These are phyloP conservation scores for Gossypium schwendimanii DNA, from an alignment of 441 rosid species.

Conservation along the genomic window DNA sequence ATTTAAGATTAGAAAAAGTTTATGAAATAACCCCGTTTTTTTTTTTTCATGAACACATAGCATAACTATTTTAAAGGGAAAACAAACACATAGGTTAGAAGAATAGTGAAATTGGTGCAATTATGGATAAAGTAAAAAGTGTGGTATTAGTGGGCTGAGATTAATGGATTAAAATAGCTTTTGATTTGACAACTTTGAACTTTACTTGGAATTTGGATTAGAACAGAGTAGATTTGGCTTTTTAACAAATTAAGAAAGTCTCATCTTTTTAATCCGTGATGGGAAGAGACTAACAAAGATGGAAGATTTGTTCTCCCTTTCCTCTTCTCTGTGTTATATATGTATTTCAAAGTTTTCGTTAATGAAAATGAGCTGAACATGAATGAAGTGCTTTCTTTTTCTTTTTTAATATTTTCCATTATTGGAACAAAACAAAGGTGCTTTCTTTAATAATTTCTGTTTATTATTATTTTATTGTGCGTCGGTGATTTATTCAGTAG, in stretches of 20 bases:
- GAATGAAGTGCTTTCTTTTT: no score
- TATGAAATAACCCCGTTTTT: no score
- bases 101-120: background rate
- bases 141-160: background rate
- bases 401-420: no score
- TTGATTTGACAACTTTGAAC: background rate
- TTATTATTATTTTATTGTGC: constrained; percentile 22
- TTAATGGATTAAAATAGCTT: background rate
- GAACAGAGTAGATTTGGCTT: background rate
- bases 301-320: no score
- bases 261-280: background rate
- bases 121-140: background rate
- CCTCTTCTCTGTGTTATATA: background rate
- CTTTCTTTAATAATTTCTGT: background rate
- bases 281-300: no score
- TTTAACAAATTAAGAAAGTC: background rate
- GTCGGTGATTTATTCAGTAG: constrained; percentile 29
- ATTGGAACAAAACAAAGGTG: background rate
- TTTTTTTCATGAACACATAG: no score
- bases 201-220: background rate
- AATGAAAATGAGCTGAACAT: no score
- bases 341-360: background rate
- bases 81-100: no score
- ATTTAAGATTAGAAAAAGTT: no score
- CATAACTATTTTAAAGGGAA: no score